Evolutionary conservation across 73 alveolate genomes (phyloP).

Genomic region (Tetrahymena malaccensis): DNA sequence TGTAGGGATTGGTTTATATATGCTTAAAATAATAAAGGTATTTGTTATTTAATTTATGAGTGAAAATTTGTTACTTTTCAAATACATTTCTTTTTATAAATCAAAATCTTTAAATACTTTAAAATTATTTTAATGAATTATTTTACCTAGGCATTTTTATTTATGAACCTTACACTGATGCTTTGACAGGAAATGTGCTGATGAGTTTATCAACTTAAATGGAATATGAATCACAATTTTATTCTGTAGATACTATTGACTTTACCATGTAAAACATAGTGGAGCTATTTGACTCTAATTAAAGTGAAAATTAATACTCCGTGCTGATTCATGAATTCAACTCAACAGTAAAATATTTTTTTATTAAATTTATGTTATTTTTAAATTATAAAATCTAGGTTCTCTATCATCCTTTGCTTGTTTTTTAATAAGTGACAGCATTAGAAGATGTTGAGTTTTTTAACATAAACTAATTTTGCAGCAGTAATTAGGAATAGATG

Average conservation of each 20-base stretch:
- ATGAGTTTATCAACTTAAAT: background rate
- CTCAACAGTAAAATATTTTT: background rate
- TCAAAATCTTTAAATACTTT: too few species aligned
- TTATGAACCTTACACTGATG: background rate
- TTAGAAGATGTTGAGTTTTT: background rate
- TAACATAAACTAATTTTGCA: background rate
- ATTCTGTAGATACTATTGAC: background rate
- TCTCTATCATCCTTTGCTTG: background rate
- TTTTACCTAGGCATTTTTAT: background rate
- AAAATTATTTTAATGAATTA: too few species aligned
- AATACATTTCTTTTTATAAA: too few species aligned
- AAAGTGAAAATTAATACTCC: background rate
- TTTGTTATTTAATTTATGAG: too few species aligned
- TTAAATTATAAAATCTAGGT: background rate
- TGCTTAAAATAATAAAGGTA: too few species aligned
- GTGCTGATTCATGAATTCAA: background rate
- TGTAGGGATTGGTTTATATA: too few species aligned
- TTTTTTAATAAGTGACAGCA: background rate
- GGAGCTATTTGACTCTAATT: background rate
- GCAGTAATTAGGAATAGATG: background rate
- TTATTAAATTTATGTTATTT: too few species aligned
- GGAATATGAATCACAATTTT: too few species aligned
- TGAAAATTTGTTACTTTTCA: too few species aligned
- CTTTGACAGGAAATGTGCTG: background rate
- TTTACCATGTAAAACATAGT: background rate